Conservation (phyloP, 2,329 filamentous ascomycete species). For the Colletotrichum scovillei region DNA sequence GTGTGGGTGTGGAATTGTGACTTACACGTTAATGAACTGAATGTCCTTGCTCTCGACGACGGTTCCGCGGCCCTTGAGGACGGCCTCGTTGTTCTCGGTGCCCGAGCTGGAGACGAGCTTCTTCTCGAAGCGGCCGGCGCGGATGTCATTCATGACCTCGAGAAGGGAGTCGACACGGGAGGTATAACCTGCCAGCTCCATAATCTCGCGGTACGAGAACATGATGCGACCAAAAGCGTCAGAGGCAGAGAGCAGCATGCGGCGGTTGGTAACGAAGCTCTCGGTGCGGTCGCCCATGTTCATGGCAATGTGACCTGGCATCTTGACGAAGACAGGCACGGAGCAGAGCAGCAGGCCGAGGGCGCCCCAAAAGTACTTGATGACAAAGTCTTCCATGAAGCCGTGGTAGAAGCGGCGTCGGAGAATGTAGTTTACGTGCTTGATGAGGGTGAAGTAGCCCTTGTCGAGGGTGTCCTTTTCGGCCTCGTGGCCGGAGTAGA, state of each 20-base stretch:
- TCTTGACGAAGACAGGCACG: constrained; percentile 94
- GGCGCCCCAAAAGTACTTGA: constrained; percentile 99
- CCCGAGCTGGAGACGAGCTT: constrained; percentile 91
- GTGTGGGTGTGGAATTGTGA: constrained; percentile 37
- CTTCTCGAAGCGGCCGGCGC: constrained; percentile 92
- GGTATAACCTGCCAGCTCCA: constrained; percentile 94
- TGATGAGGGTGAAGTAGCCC: constrained; percentile 98
- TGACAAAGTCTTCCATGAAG: constrained; percentile 99
- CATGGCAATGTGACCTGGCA: constrained; percentile 75
- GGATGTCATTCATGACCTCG: constrained; percentile 94
- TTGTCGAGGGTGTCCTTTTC: constrained; percentile 98
- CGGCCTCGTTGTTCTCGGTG: constrained; percentile 82
- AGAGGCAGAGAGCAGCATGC: constrained; percentile 91
- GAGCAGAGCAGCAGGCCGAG: constrained; percentile 92
- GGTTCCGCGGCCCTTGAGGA: constrained; percentile 84
- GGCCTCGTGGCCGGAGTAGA: constrained; percentile 91
- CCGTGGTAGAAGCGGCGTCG: constrained; percentile 93
- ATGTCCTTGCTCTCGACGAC: constrained; percentile 87
- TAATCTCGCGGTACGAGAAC: constrained; percentile 98
- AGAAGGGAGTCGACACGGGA: constrained; percentile 90
- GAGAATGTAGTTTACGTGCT: constrained; percentile 97
- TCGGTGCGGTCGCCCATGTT: constrained; percentile 79
- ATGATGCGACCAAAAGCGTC: constrained; percentile 96
- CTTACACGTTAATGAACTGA: constrained; percentile 83
- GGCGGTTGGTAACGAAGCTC: constrained; percentile 91